Evolutionary conservation across 768 basidiomycete species (phyloP).

Genomic region (Lactarius sanguifluus): DNA sequence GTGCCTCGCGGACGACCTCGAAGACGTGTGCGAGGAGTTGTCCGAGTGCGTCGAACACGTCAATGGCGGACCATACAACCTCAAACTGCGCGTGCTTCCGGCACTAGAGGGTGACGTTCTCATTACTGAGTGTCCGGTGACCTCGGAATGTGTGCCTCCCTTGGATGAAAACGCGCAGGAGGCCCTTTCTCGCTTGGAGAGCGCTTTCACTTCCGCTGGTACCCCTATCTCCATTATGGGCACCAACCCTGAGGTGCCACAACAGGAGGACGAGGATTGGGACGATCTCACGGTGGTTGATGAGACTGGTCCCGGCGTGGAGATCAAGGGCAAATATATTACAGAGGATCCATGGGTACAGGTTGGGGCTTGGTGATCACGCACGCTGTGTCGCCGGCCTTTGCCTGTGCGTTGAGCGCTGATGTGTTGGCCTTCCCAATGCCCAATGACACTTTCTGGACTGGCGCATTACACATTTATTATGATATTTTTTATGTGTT

Average conservation of each 20-base stretch:
- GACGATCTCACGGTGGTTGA: conserved; percentile 27
- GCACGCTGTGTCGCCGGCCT: background rate
- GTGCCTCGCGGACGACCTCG: conserved; percentile 28
- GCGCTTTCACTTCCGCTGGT: conserved; percentile 25
- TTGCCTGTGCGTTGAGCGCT: background rate
- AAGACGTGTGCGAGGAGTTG: conserved; percentile 28
- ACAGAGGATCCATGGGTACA: conserved; percentile 18
- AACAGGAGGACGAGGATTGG: conserved; percentile 26
- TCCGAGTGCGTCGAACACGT: conserved; percentile 29
- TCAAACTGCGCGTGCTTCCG: conserved; percentile 26
- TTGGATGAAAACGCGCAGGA: conserved; percentile 22
- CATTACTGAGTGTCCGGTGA: conserved; percentile 17
- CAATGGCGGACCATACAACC: conserved; percentile 23
- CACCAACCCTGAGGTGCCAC: conserved; percentile 6
- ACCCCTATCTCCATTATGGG: conserved; percentile 23
- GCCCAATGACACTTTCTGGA: background rate
- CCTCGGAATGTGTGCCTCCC: conserved; percentile 12
- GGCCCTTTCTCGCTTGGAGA: conserved; percentile 24
- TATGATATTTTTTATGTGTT: conserved; percentile 1
- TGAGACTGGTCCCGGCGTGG: conserved; percentile 13
- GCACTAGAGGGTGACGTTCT: conserved; percentile 23
- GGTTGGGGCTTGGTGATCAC: conserved; percentile 19
- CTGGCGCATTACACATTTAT: background rate
- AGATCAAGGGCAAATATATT: conserved; percentile 8
- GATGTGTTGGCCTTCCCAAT: background rate